These are phyloP conservation scores for Chlamydomonas applanata DNA, from an alignment of 139 green algal genomes.

Conservation along the genomic window DNA sequence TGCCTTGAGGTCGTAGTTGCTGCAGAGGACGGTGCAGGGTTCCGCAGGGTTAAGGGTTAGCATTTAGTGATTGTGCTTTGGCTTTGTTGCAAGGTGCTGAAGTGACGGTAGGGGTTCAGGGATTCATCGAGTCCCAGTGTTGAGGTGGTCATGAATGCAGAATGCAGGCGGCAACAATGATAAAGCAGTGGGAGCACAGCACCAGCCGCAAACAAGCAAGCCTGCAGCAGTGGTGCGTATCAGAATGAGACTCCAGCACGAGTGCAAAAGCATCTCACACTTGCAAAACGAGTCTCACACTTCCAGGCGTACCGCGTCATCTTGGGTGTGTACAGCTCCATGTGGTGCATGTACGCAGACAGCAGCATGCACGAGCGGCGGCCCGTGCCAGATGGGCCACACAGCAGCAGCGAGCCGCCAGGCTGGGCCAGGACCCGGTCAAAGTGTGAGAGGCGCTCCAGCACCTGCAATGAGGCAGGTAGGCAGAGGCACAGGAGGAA, in stretches of 20 bases:
- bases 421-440: conserved; percentile 60
- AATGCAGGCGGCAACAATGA: too few species aligned
- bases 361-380: conserved; percentile 55
- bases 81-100: too few species aligned
- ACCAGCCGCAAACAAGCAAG: neutral
- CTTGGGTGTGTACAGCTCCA: conserved; percentile 61
- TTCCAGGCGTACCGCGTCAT: conserved; percentile 36
- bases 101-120: too few species aligned
- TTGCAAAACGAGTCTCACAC: too few species aligned
- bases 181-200: neutral
- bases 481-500: conserved; percentile 1
- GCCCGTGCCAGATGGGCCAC: conserved; percentile 53
- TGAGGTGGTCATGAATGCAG: too few species aligned
- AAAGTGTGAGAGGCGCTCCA: conserved; percentile 61
- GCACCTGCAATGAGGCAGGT: conserved; percentile 17
- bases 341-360: conserved; percentile 69
- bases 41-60: too few species aligned
- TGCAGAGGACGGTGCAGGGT: conserved; percentile 21
- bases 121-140: too few species aligned
- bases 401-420: conserved; percentile 62
- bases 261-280: neutral
- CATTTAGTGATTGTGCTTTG: too few species aligned
- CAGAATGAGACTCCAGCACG: neutral
- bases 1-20: conserved; percentile 53
- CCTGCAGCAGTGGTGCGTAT: neutral